phyloP scores from a whole-genome alignment of 2,329 filamentous ascomycete genomes.

The Fusarium mexicanum region DNA sequence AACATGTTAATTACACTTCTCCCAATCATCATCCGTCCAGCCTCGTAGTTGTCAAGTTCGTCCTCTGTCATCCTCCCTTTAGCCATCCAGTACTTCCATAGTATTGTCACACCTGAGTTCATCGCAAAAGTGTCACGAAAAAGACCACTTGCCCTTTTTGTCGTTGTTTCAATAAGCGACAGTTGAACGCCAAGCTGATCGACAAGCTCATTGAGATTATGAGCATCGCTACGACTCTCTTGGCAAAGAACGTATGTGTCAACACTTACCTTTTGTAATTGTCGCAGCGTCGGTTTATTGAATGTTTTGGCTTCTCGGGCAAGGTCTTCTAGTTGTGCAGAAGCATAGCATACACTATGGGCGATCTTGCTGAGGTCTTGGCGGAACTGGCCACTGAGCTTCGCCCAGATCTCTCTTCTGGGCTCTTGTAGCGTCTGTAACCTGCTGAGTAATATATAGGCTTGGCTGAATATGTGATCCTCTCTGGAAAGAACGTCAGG shows the following conservation, averaged over 20 bases:
- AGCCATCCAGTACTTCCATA: neutral
- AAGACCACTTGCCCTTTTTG: neutral
- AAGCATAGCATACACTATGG: neutral
- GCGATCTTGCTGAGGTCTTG: neutral
- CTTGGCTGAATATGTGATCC: neutral
- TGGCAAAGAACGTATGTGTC: neutral
- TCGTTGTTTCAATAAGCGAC: neutral
- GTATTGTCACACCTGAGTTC: neutral
- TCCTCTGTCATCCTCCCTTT: neutral
- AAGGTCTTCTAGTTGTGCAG: neutral
- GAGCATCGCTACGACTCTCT: neutral
- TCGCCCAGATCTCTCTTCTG: neutral
- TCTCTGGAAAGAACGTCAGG: neutral
- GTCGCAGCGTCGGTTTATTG: neutral
- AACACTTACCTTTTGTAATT: neutral
- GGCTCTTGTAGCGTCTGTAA: neutral
- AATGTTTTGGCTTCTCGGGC: neutral
- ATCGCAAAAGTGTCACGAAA: neutral
- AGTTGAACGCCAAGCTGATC: neutral
- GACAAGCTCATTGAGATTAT: neutral
- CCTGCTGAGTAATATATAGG: neutral
- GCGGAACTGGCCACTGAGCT: neutral
- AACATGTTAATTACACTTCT: neutral
- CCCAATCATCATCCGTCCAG: neutral
- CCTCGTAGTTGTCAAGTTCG: neutral